Base-by-base conservation (phyloP, 148 eudicot genomes). In the Rhododendron ovatum region DNA sequence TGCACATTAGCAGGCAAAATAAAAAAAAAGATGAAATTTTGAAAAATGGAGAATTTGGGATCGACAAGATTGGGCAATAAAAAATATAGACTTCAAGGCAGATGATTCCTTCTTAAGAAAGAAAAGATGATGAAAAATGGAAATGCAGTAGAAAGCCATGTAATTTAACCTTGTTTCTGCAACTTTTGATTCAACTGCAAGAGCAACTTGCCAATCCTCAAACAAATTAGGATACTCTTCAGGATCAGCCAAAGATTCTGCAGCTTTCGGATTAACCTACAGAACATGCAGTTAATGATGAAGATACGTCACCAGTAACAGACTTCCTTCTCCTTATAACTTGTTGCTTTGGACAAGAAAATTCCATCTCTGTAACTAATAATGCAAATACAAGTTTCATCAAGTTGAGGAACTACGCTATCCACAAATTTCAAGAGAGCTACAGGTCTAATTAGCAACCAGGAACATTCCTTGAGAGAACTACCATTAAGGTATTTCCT, bases 161-260 rank as follows among this genome's bases (percentile, higher is more conserved):
- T 80, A 74, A 85, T 24, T 2, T 92, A 53, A 94, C 99, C 99
- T 93, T 90, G 94, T 89, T 82, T 94, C 96, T 48, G 95, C 95
- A 90, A 91, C 91, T 93, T 91, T 95, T 73, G 96, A 90, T 92
- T 95, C 98, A 83, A 95, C 98, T 47, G 90, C 92, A 84, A 95
- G 93, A 79, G 99, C 98, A 92, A 95, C 86, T 93, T 97, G 99
- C 99, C 98, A 97, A 82, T 95, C 98, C 28, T 94, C 98, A 86
- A 97, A 97, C 89, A 97, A 87, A 86, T 97, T 97, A 82, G 99
- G 91, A 92, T 97, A 97, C 84, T 95, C 96, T 87, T 93, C 76
- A 30, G 98, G 99, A 93, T 97, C 99, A 81, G 99, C 99, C 88
- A 97, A 91, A 50, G 99, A 92, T 81, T 97, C 98, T 55, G 99